Conservation (phyloP, 805 yeast genomes). For the Suhomyces pyralidae region DNA sequence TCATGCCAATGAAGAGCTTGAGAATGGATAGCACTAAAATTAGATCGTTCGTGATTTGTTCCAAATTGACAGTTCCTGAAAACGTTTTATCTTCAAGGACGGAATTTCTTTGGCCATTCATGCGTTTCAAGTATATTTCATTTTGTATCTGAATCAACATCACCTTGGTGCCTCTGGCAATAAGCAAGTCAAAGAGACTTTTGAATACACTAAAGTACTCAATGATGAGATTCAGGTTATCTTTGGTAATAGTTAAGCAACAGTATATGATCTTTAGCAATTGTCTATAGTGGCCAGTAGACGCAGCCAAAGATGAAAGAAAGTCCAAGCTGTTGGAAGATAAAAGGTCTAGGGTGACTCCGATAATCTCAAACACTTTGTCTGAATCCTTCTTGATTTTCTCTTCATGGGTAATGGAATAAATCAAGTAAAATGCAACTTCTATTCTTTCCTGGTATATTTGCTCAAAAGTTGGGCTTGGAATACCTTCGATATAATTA, state of each 20-base stretch:
- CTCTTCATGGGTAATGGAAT: slow-evolving; percentile 34
- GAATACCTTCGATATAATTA: slow-evolving; percentile 50
- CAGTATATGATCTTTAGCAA: slow-evolving; percentile 57
- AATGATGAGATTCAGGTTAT: slow-evolving; percentile 38
- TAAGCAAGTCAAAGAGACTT: slow-evolving; percentile 58
- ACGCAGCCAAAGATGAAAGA: slow-evolving; percentile 38
- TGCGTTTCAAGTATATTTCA: slow-evolving; percentile 43
- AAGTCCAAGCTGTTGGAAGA: slow-evolving; percentile 50
- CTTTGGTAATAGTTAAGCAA: slow-evolving; percentile 42
- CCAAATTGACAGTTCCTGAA: background rate
- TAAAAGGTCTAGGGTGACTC: slow-evolving; percentile 44
- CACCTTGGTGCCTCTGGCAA: slow-evolving; percentile 63
- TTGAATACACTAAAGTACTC: slow-evolving; percentile 51
- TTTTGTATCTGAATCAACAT: slow-evolving; percentile 58
- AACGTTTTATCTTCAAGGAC: slow-evolving; percentile 13
- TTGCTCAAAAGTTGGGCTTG: slow-evolving; percentile 45
- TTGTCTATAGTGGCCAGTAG: slow-evolving; percentile 51
- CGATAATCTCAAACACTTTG: slow-evolving; percentile 40
- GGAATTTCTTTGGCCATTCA: background rate
- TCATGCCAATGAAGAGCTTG: slow-evolving; percentile 51
- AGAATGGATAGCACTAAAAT: slow-evolving; percentile 61
- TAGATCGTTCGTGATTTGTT: slow-evolving; percentile 62
- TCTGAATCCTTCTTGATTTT: slow-evolving; percentile 25
- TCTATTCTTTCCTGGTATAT: slow-evolving; percentile 64
- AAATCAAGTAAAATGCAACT: slow-evolving; percentile 54